Evolutionary conservation across 371 early-diverging fungal species (phyloP), one percentile per base, ranked within the genome.

Genomic region (Saksenaea vasiformis): DNA sequence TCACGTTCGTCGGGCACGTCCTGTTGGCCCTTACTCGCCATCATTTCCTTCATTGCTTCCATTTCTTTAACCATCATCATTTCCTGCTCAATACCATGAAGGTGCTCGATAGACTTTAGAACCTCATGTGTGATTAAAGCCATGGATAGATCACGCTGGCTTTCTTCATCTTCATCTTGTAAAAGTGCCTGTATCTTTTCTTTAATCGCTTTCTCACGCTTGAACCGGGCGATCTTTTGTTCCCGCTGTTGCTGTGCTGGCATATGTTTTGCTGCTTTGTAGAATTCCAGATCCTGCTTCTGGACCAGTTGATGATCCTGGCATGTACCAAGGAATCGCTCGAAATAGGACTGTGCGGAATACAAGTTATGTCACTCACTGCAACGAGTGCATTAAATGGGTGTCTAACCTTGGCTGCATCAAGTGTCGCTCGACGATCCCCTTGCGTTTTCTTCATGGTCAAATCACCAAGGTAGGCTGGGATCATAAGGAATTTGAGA

Each of bases 401-500:
- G n/a, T n/a, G n/a, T 37, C 51, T 55, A 78, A 87, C 91, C 79
- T 85, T 85, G 53, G 87, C 70, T 19, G 54, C 62, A 5, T 72
- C 69, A 27, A 91, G 68, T 28, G 80, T 72, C 0, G 62, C 44
- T 14, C 74, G 54, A 19, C 92, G 85, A 55, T 85, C 79, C 3
- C 54, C 57, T 28, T 54, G 58, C 4, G 76, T 76, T 36, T 73
- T 59, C 69, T 89, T 93, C 9, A 87, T 70, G 10, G 82, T 69
- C 5, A 91, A 69, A 34, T 90, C 87, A 14, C 92, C 95, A 13
- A 92, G 73, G 65, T 93, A 94, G n/a, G 85, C 88, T n/a, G 89
- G 79, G 13, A 87, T 79, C 26, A 95, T 69, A 0, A 96, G 66
- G 62, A 88, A 92, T 43, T 90, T 82, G 38, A 97, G 76, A 72